A percentile compares a stretch with the other conserved stretches of the same genome.
Evolutionary conservation across 805 yeast genomes (phyloP).

Genomic region (Sungouiella blattae): DNA sequence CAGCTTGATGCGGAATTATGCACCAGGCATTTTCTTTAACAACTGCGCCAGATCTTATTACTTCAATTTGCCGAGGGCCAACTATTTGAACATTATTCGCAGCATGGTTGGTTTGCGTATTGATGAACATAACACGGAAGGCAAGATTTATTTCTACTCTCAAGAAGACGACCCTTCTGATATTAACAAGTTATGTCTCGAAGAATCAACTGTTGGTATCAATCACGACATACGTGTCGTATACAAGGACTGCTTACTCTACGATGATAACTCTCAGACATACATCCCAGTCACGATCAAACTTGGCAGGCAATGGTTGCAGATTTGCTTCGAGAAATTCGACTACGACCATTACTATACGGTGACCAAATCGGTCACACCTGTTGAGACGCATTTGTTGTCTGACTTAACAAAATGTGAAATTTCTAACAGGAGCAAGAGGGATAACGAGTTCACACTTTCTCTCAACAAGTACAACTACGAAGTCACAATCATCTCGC

Average conservation of each 20-base stretch:
- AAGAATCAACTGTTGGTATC: constrained; percentile 30
- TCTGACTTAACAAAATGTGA: constrained; percentile 37
- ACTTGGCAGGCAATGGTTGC: constrained; percentile 68
- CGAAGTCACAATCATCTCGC: constrained; percentile 29
- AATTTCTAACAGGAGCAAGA: constrained; percentile 20
- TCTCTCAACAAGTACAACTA: constrained; percentile 22
- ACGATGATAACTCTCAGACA: constrained; percentile 17
- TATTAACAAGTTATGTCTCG: constrained; percentile 33
- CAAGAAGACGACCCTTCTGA: constrained; percentile 32
- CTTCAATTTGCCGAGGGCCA: constrained; percentile 42
- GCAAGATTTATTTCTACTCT: constrained; percentile 28
- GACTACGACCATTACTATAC: constrained; percentile 16
- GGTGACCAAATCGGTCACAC: constrained; percentile 27
- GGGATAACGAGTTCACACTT: constrained; percentile 32
- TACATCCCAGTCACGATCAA: constrained; percentile 60
- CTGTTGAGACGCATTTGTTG: constrained; percentile 33
- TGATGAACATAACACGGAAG: constrained; percentile 14
- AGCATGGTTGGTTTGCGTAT: constrained; percentile 19
- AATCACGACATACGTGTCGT: constrained; percentile 34
- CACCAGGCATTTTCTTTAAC: constrained; percentile 48
- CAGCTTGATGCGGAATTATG: constrained; percentile 36
- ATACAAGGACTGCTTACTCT: constrained; percentile 24
- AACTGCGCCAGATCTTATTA: constrained; percentile 56
- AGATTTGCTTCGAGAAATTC: constrained; percentile 32
- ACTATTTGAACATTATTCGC: constrained; percentile 19